Percentiles rank a stretch among this genome's conserved stretches.
phyloP scores from a whole-genome alignment of 1,284 basidiomycete genomes.

The Fomitiporia mediterranea region DNA sequence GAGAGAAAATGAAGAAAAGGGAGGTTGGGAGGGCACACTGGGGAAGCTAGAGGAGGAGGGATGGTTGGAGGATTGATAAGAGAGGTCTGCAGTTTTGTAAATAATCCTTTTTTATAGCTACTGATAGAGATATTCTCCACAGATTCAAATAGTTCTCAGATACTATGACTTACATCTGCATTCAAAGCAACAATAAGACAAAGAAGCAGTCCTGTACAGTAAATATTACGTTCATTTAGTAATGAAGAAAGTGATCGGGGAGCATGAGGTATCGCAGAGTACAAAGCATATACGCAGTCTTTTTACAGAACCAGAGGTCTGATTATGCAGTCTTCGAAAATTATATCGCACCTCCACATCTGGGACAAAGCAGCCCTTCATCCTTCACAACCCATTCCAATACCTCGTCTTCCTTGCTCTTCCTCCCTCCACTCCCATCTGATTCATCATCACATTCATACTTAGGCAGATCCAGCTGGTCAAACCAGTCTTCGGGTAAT shows the following conservation, averaged over 20 bases:
- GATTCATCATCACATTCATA: background rate
- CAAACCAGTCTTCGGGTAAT: background rate
- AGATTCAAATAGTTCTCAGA: background rate
- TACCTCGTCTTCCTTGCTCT: background rate
- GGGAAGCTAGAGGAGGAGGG: conserved; percentile 2
- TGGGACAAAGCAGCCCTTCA: conserved; percentile 10
- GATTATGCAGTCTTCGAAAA: background rate
- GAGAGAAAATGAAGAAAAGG: conserved; percentile 4
- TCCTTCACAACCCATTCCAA: conserved; percentile 10
- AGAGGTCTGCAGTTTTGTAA: background rate
- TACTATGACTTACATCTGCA: background rate
- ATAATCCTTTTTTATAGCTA: too few species aligned
- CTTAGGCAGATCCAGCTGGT: background rate
- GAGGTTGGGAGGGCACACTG: conserved; percentile 10
- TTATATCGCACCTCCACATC: conserved; percentile 12
- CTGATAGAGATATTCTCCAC: too few species aligned
- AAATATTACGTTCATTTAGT: background rate
- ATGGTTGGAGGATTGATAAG: conserved; percentile 12
- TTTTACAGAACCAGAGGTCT: background rate
- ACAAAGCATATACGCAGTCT: background rate
- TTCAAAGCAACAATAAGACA: background rate
- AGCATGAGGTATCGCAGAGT: background rate
- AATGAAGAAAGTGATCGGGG: background rate
- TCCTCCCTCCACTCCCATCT: background rate
- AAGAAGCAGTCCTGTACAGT: too few species aligned